Percentiles rank a stretch among this genome's conserved stretches.
Conservation (phyloP, 2,329 filamentous ascomycete genomes). For the Colletotrichum gigasporum region DNA sequence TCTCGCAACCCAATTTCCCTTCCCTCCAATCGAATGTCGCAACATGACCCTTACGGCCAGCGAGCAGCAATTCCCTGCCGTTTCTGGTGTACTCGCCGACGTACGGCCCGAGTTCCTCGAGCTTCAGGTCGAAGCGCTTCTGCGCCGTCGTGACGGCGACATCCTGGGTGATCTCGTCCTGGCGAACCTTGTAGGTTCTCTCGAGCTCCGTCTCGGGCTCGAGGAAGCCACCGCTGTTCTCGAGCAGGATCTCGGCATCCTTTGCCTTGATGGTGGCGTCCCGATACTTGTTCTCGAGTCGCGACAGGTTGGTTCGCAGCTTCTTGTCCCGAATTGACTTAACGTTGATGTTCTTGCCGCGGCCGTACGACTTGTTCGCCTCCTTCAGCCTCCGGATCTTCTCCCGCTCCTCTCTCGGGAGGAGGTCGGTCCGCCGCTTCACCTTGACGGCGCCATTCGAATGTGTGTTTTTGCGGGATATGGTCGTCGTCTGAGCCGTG, state of each 20-base stretch:
- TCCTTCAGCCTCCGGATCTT: slow-evolving; percentile 63
- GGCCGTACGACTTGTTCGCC: slow-evolving; percentile 83
- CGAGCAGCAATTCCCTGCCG: slow-evolving; percentile 84
- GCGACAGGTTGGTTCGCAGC: slow-evolving; percentile 80
- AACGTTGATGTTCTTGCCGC: slow-evolving; percentile 79
- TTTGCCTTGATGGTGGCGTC: slow-evolving; percentile 85
- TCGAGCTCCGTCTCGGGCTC: slow-evolving; percentile 91
- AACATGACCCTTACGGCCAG: slow-evolving; percentile 91
- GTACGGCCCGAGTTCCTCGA: slow-evolving; percentile 88
- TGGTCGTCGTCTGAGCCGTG: slow-evolving; percentile 45
- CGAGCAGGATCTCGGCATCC: slow-evolving; percentile 93
- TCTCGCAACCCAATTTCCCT: slow-evolving; percentile 88
- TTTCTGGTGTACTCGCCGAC: slow-evolving; percentile 89
- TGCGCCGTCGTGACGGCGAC: slow-evolving; percentile 87
- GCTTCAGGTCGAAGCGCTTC: slow-evolving; percentile 89
- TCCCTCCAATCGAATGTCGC: slow-evolving; percentile 97
- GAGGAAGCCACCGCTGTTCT: slow-evolving; percentile 86
- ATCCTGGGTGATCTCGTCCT: slow-evolving; percentile 81
- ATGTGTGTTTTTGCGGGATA: slow-evolving; percentile 45
- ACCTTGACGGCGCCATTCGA: slow-evolving; percentile 65
- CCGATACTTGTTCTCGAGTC: slow-evolving; percentile 84
- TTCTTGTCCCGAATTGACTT: slow-evolving; percentile 89
- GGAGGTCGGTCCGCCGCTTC: slow-evolving; percentile 60
- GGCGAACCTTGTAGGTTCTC: slow-evolving; percentile 89
- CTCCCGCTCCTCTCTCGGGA: slow-evolving; percentile 60